Percentiles rank a stretch among this genome's conserved stretches.
Conservation (phyloP, 345 rosid genomes). For the Rhizophora apiculata region DNA sequence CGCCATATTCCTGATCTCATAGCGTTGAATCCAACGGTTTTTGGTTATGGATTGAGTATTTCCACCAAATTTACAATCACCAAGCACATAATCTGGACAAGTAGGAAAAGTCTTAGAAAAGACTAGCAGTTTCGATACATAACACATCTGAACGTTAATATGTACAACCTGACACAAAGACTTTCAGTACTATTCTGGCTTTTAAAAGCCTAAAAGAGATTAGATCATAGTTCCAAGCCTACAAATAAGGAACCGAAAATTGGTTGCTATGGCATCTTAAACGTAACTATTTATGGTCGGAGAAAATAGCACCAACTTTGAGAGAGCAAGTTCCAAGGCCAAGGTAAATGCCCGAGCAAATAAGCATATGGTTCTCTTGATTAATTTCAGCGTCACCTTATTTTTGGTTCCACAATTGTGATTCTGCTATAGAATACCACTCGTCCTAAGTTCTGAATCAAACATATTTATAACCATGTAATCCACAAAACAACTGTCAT, state of each 20-base stretch:
- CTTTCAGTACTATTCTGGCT: background rate
- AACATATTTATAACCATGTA: background rate
- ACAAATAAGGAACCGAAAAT: background rate
- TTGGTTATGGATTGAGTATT: conserved; percentile 83
- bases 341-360: background rate
- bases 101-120: background rate
- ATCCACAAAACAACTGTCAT: background rate
- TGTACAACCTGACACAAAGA: background rate
- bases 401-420: no score
- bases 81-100: conserved; percentile 76
- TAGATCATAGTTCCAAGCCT: background rate
- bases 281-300: no score
- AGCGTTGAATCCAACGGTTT: conserved; percentile 81
- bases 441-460: background rate
- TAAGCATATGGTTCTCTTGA: background rate
- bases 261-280: background rate
- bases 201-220: background rate
- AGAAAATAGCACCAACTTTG: no score
- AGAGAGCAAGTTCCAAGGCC: background rate
- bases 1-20: conserved; percentile 57
- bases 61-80: conserved; percentile 77
- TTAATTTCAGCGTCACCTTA: no score
- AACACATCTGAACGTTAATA: background rate
- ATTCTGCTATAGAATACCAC: no score
- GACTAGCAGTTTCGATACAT: background rate